Percentiles rank a stretch among this genome's conserved stretches.
Evolutionary conservation across 176 grass and related monocot species (phyloP).

Genomic region (Avena atlantica): DNA sequence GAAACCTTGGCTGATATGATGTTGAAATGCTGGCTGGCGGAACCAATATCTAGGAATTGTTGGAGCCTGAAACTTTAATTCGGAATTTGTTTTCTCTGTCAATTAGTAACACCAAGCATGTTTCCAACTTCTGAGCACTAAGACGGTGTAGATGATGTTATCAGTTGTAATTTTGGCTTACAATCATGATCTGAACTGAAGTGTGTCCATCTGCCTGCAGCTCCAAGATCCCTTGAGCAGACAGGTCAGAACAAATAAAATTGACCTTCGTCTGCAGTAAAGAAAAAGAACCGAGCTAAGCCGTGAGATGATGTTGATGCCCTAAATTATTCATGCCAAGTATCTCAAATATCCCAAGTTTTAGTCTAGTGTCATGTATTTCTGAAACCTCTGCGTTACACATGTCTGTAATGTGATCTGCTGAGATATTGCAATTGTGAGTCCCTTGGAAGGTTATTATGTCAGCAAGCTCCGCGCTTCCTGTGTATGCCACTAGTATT

Average conservation of each 20-base stretch:
- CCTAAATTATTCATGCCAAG: conserved; percentile 38
- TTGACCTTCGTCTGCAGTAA: neutral
- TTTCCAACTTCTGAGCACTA: conserved; percentile 27
- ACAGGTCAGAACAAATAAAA: conserved; percentile 54
- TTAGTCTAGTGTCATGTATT: conserved; percentile 40
- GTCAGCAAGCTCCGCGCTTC: too few relatives aligned
- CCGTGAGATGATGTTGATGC: conserved; percentile 29
- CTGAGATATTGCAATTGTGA: conserved; percentile 23
- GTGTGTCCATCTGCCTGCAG: conserved; percentile 41
- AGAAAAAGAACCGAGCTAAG: conserved; percentile 26
- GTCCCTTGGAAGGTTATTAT: neutral
- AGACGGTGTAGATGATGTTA: neutral
- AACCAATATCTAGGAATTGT: neutral
- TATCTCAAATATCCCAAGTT: conserved; percentile 37
- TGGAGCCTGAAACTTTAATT: neutral
- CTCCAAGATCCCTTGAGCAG: conserved; percentile 54
- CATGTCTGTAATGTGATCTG: conserved; percentile 37
- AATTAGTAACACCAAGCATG: neutral
- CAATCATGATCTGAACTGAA: conserved; percentile 34
- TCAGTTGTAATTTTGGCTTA: neutral
- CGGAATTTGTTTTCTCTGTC: neutral
- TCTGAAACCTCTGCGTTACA: conserved; percentile 17
- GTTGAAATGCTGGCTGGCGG: neutral
- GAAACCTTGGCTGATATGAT: neutral
- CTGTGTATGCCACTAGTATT: neutral